Conservation (phyloP, 1,284 basidiomycete genomes). For the Lignosus rhinocerotis region DNA sequence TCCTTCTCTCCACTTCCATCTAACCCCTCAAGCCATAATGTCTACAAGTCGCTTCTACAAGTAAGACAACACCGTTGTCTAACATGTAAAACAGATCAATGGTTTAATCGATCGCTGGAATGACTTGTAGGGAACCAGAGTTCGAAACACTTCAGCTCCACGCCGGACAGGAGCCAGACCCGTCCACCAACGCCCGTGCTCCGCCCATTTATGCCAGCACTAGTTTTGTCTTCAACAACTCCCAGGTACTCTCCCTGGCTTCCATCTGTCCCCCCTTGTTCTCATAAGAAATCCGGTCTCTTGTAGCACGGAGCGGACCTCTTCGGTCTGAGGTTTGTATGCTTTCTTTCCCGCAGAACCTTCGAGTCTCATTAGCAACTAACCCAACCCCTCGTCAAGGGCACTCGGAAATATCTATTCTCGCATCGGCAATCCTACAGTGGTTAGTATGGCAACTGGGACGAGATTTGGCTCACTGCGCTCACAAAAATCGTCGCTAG, state of each 20-base stretch:
- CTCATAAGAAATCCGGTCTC: not conserved
- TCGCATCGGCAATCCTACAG: conserved; percentile 83
- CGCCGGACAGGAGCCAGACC: conserved; percentile 75
- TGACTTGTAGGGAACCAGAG: conserved; percentile 53
- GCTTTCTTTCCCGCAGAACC: not conserved
- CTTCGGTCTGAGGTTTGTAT: conserved; percentile 64
- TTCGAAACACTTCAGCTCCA: conserved; percentile 86
- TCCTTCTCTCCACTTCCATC: not conserved
- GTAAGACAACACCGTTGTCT: conserved; percentile 6
- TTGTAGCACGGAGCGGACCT: conserved; percentile 79
- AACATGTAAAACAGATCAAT: too few relatives aligned
- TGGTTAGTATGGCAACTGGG: conserved; percentile 44
- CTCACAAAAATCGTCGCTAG: conserved; percentile 32
- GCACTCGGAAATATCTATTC: conserved; percentile 75
- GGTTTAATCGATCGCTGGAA: not conserved
- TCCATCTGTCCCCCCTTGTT: not conserved
- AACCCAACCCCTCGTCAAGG: conserved; percentile 32
- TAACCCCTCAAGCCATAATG: not conserved
- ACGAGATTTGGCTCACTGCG: not conserved
- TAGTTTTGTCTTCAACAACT: conserved; percentile 79
- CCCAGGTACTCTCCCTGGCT: conserved; percentile 43
- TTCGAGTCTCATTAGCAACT: not conserved
- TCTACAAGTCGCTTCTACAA: conserved; percentile 22
- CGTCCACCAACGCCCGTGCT: conserved; percentile 76
- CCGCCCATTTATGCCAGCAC: conserved; percentile 81